These are phyloP conservation scores for Trametes sanguinea DNA, from an alignment of 768 basidiomycete species.

Conservation along the genomic window DNA sequence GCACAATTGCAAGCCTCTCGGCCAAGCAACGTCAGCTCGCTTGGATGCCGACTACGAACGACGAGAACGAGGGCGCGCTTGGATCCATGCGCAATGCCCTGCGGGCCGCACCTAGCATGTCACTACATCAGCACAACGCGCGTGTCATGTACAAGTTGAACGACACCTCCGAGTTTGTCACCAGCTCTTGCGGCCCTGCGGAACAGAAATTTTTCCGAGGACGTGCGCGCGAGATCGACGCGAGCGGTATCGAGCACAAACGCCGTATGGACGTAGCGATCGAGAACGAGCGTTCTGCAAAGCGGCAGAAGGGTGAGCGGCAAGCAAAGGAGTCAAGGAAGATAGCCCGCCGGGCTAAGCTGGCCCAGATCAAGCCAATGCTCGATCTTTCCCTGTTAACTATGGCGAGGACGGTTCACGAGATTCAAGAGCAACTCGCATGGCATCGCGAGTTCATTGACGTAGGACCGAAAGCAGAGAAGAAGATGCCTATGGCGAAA, in stretches of 20 bases:
- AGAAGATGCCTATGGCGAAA: neutral
- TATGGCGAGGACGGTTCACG: neutral
- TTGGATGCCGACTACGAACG: slow-evolving; percentile 32
- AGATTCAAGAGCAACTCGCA: neutral
- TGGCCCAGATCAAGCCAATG: neutral
- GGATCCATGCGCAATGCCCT: slow-evolving; percentile 10
- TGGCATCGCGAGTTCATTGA: slow-evolving; percentile 2
- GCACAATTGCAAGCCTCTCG: slow-evolving; percentile 14
- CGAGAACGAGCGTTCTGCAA: neutral
- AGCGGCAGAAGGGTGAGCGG: neutral
- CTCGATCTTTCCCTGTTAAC: neutral
- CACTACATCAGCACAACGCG: slow-evolving; percentile 18
- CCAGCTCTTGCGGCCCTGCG: neutral
- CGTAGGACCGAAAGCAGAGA: neutral
- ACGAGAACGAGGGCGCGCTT: slow-evolving; percentile 33
- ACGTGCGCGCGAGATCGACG: neutral
- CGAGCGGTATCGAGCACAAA: neutral
- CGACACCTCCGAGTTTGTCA: neutral
- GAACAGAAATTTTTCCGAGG: neutral
- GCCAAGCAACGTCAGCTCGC: neutral
- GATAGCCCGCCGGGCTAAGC: neutral
- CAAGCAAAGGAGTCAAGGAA: neutral
- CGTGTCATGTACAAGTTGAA: neutral
- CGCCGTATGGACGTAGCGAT: neutral
- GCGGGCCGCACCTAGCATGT: neutral